Conservation (phyloP, 805 yeast species). For the Candida parachauliodes region DNA sequence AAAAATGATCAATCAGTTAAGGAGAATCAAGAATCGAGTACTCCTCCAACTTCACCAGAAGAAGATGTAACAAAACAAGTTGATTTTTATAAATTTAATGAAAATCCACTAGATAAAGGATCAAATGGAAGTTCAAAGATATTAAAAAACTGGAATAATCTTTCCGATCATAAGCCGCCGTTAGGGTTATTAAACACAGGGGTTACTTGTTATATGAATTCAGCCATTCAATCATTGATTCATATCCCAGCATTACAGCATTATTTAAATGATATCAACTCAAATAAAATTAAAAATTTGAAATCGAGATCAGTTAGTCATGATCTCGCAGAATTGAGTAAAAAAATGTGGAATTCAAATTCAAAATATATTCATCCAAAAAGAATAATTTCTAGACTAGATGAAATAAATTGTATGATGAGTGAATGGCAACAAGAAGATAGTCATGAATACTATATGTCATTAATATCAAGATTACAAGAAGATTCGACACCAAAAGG, state of each 20-base stretch:
- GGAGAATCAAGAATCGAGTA: slow-evolving; percentile 7
- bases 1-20: slow-evolving; percentile 13
- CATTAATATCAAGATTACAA: slow-evolving; percentile 79
- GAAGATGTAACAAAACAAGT: slow-evolving; percentile 6
- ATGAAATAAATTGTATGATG: slow-evolving; percentile 93
- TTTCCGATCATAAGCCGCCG: slow-evolving; percentile 47
- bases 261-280: slow-evolving; percentile 64
- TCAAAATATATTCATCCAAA: slow-evolving; percentile 66
- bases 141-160: slow-evolving; percentile 67
- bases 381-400: slow-evolving; percentile 63
- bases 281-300: slow-evolving; percentile 49
- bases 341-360: slow-evolving; percentile 65
- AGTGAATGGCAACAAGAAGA: slow-evolving; percentile 97
- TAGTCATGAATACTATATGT: slow-evolving; percentile 96
- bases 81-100: slow-evolving; percentile 39
- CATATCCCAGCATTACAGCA: slow-evolving; percentile 91
- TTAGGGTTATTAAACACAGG: slow-evolving; percentile 84
- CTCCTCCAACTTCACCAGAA: slow-evolving; percentile 13
- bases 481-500: slow-evolving; percentile 93
- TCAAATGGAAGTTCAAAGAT: slow-evolving; percentile 57
- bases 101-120: slow-evolving; percentile 57
- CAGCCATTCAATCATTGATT: slow-evolving; percentile 86
- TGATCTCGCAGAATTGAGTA: slow-evolving; percentile 63
- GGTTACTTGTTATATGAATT: slow-evolving; percentile 94
- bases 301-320: slow-evolving; percentile 59